A percentile compares a stretch with the other conserved stretches of the same genome.
These are phyloP conservation scores for Aspergillus ustus DNA, from an alignment of 2,329 filamentous ascomycete species.

Conservation along the genomic window DNA sequence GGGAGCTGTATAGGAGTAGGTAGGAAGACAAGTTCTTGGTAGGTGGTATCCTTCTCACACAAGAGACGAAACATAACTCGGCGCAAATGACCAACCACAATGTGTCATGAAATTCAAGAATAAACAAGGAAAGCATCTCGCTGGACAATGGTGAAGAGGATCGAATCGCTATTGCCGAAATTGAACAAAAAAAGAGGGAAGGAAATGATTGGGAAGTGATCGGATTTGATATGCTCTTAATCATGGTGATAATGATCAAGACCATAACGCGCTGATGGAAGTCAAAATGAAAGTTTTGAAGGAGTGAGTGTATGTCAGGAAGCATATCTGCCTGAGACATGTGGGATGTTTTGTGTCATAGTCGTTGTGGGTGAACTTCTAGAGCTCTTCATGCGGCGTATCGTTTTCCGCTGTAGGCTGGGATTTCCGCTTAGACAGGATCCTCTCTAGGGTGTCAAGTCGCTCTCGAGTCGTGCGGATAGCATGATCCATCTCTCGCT, in stretches of 20 bases:
- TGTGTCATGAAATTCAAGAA: not conserved
- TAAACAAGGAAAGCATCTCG: conserved; percentile 13
- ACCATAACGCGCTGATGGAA: not conserved
- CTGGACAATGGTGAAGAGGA: not conserved
- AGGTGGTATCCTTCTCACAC: not conserved
- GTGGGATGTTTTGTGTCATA: conserved; percentile 17
- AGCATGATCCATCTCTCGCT: conserved; percentile 76
- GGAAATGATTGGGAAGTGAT: conserved; percentile 1
- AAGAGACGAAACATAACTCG: not conserved
- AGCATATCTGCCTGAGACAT: not conserved
- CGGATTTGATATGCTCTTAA: not conserved
- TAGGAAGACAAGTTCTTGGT: not conserved
- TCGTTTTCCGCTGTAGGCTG: conserved; percentile 25
- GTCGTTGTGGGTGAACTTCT: conserved; percentile 8
- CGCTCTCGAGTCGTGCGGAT: conserved; percentile 87
- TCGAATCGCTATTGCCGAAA: conserved; percentile 4
- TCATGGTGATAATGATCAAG: not conserved
- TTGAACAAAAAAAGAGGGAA: not conserved
- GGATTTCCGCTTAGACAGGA: conserved; percentile 64
- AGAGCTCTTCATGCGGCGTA: conserved; percentile 32
- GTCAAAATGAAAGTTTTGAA: not conserved
- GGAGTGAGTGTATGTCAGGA: not conserved
- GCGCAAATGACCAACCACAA: not conserved
- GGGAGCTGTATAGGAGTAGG: not conserved
- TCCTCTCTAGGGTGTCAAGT: conserved; percentile 74